phyloP scores from a whole-genome alignment of 768 basidiomycete genomes.

The Collybiopsis luxurians region DNA sequence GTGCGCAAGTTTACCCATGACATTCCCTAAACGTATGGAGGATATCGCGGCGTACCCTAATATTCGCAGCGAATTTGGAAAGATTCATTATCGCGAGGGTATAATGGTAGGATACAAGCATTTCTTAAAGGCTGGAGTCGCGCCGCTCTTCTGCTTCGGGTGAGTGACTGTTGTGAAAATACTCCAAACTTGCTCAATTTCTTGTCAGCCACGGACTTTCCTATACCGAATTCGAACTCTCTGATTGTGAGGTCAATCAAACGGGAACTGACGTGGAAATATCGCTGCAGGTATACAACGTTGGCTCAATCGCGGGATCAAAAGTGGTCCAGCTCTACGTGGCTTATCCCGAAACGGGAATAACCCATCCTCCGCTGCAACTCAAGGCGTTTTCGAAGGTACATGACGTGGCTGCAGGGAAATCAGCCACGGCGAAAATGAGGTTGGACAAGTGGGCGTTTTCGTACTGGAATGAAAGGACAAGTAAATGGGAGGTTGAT shows the following conservation, averaged over 20 bases:
- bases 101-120: constrained; percentile 71
- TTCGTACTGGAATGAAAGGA: constrained; percentile 55
- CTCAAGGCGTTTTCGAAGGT: constrained; percentile 68
- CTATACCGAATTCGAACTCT: constrained; percentile 67
- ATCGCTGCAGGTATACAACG: constrained; percentile 52
- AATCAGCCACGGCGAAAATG: constrained; percentile 37
- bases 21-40: constrained; percentile 55
- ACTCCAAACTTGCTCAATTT: constrained; percentile 6
- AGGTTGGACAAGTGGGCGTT: constrained; percentile 66
- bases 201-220: constrained; percentile 61
- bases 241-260: constrained; percentile 38
- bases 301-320: constrained; percentile 48
- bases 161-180: constrained; percentile 23
- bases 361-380: constrained; percentile 56
- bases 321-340: constrained; percentile 71
- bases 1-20: constrained; percentile 54
- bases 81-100: constrained; percentile 58
- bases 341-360: constrained; percentile 43
- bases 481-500: constrained; percentile 46
- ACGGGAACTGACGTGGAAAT: constrained; percentile 27
- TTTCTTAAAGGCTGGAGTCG: constrained; percentile 51
- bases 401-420: constrained; percentile 45
- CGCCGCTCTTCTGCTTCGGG: constrained; percentile 69
- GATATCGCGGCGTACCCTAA: constrained; percentile 64
- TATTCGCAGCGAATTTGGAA: constrained; percentile 55